Conservation (phyloP, 2,329 filamentous ascomycete genomes). For the Rutstroemia sp. region DNA sequence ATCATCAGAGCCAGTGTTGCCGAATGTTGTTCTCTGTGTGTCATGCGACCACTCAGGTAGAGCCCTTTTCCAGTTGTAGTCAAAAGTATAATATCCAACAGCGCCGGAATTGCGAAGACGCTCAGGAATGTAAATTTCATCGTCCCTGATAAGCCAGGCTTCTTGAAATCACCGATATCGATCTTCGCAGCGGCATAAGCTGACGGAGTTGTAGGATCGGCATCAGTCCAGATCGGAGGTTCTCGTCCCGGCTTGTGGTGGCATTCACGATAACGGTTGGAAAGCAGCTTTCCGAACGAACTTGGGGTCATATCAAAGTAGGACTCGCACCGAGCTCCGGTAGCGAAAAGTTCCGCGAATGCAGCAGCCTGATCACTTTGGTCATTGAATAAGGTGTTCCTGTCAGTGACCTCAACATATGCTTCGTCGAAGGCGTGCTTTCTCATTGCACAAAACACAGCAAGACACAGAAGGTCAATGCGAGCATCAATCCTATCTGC, state of each 20-base stretch:
- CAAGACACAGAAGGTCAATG: slow-evolving; percentile 47
- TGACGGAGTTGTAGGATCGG: slow-evolving; percentile 17
- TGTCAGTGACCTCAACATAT: slow-evolving; percentile 55
- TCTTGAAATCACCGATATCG: slow-evolving; percentile 38
- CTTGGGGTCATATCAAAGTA: slow-evolving; percentile 51
- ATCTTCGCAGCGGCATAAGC: slow-evolving; percentile 45
- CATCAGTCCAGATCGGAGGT: slow-evolving; percentile 16
- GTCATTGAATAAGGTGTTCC: slow-evolving; percentile 52
- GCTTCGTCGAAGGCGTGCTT: slow-evolving; percentile 53
- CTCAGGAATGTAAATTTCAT: slow-evolving; percentile 47
- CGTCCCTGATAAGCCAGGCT: slow-evolving; percentile 33
- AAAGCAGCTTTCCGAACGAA: slow-evolving; percentile 35
- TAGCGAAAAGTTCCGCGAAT: slow-evolving; percentile 55
- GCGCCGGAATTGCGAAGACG: slow-evolving; percentile 54
- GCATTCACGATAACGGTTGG: slow-evolving; percentile 39
- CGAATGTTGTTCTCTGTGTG: slow-evolving; percentile 40
- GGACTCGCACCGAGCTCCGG: slow-evolving; percentile 54
- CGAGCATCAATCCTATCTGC: slow-evolving; percentile 34
- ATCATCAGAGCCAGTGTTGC: slow-evolving; percentile 49
- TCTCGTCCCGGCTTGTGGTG: slow-evolving; percentile 27
- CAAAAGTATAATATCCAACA: slow-evolving; percentile 52
- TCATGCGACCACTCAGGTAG: slow-evolving; percentile 52
- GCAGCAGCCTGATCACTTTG: slow-evolving; percentile 56
- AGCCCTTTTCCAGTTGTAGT: slow-evolving; percentile 52
- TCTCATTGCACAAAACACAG: slow-evolving; percentile 49